Percentiles rank a stretch among this genome's conserved stretches.
Conservation (phyloP, 768 basidiomycete species). For the Termitomyces sp. region DNA sequence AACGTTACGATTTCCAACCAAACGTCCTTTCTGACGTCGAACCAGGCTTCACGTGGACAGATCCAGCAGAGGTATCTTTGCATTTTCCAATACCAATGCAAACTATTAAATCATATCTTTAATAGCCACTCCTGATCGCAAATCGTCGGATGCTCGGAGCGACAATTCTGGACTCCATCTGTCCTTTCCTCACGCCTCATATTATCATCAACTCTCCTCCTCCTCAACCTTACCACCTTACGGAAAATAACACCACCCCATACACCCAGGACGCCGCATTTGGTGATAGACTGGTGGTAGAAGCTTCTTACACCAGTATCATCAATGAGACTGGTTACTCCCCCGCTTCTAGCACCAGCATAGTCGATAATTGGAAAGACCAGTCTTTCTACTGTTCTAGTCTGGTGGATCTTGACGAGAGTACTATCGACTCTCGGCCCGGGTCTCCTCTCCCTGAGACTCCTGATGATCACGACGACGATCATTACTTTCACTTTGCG, state of each 20-base stretch:
- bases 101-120: neutral
- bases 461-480: slow-evolving; percentile 20
- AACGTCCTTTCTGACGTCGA: slow-evolving; percentile 28
- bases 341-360: neutral
- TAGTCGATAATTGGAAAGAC: neutral
- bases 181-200: slow-evolving; percentile 38
- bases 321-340: slow-evolving; percentile 16
- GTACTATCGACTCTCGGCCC: slow-evolving; percentile 12
- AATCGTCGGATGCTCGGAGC: slow-evolving; percentile 21
- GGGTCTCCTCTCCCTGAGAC: slow-evolving; percentile 19
- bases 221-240: slow-evolving; percentile 33
- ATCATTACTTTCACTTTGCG: slow-evolving; percentile 7
- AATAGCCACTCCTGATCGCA: slow-evolving; percentile 25
- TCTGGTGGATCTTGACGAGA: slow-evolving; percentile 13
- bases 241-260: slow-evolving; percentile 29
- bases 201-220: slow-evolving; percentile 37
- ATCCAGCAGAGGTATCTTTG: slow-evolving; percentile 43
- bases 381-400: neutral
- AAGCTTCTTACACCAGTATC: slow-evolving; percentile 18
- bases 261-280: slow-evolving; percentile 31
- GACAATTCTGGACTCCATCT: slow-evolving; percentile 37
- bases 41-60: slow-evolving; percentile 40
- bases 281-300: slow-evolving; percentile 29
- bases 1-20: slow-evolving; percentile 30
- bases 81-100: neutral